These are phyloP conservation scores for Amanita subjunquillea DNA, from an alignment of 768 basidiomycete genomes.

Conservation along the genomic window DNA sequence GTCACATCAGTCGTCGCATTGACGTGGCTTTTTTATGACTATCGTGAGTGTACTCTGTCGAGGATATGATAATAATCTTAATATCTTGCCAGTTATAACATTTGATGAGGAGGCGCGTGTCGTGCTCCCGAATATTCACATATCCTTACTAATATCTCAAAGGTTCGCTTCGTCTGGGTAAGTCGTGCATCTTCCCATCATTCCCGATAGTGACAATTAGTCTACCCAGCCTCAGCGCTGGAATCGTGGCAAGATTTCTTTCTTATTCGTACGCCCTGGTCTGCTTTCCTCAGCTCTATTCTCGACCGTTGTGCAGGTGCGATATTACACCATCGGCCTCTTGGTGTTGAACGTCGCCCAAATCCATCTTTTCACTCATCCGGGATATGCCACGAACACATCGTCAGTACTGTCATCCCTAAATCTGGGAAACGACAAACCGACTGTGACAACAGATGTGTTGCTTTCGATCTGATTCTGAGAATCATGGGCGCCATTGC, in stretches of 20 bases:
- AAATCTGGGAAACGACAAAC: not conserved
- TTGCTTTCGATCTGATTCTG: slow-evolving; percentile 33
- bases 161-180: not conserved
- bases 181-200: not conserved
- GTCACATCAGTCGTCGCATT: not conserved
- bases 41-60: not conserved
- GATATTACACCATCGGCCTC: not conserved
- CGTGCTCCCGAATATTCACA: not conserved
- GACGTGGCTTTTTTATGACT: not conserved
- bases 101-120: not conserved
- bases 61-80: not conserved
- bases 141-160: not conserved
- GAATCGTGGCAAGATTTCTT: not conserved
- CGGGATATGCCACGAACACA: slow-evolving; percentile 23
- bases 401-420: slow-evolving; percentile 15
- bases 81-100: not conserved
- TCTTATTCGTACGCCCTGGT: not conserved
- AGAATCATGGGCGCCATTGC: slow-evolving; percentile 31
- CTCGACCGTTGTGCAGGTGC: not conserved
- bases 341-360: not conserved
- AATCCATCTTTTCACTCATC: slow-evolving; percentile 12
- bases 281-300: too few species aligned
- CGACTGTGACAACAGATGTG: slow-evolving; percentile 20
- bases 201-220: not conserved
- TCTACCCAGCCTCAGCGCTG: not conserved